Percentiles rank a stretch among this genome's conserved stretches.
phyloP scores from a whole-genome alignment of 2,329 filamentous ascomycete genomes.

The Apiospora koreana region DNA sequence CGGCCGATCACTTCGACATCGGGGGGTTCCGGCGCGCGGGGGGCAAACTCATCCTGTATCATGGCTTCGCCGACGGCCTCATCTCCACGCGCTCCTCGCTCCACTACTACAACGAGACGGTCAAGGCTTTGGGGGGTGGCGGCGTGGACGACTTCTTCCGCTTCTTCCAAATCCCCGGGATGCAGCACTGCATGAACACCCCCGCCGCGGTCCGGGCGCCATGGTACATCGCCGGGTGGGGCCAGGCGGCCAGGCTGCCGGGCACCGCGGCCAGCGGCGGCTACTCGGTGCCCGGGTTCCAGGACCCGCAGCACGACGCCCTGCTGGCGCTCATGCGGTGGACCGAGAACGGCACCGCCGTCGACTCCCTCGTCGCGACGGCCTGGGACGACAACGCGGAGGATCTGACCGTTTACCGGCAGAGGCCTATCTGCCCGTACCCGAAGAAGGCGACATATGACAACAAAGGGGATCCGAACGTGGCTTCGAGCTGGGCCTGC shows the following conservation, averaged over 20 bases:
- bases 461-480: slow-evolving; percentile 32
- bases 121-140: slow-evolving; percentile 26
- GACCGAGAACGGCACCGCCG: slow-evolving; percentile 35
- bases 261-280: slow-evolving; percentile 23
- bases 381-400: slow-evolving; percentile 30
- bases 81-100: slow-evolving; percentile 38
- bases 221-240: slow-evolving; percentile 40
- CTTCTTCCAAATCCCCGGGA: slow-evolving; percentile 54
- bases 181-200: slow-evolving; percentile 47
- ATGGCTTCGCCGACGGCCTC: slow-evolving; percentile 43
- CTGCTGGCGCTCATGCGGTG: slow-evolving; percentile 40
- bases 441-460: slow-evolving; percentile 37
- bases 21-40: slow-evolving; percentile 39
- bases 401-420: slow-evolving; percentile 40
- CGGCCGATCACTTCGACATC: slow-evolving; percentile 41
- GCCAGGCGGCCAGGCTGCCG: slow-evolving; percentile 26
- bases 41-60: slow-evolving; percentile 47
- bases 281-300: slow-evolving; percentile 37
- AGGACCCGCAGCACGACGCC: slow-evolving; percentile 37
- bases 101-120: slow-evolving; percentile 35
- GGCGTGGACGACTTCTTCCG: slow-evolving; percentile 47
- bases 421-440: slow-evolving; percentile 47
- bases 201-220: slow-evolving; percentile 35
- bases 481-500: slow-evolving; percentile 37
- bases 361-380: slow-evolving; percentile 37